Conservation (phyloP, 257 asterid genomes). For the Lycium barbarum region DNA sequence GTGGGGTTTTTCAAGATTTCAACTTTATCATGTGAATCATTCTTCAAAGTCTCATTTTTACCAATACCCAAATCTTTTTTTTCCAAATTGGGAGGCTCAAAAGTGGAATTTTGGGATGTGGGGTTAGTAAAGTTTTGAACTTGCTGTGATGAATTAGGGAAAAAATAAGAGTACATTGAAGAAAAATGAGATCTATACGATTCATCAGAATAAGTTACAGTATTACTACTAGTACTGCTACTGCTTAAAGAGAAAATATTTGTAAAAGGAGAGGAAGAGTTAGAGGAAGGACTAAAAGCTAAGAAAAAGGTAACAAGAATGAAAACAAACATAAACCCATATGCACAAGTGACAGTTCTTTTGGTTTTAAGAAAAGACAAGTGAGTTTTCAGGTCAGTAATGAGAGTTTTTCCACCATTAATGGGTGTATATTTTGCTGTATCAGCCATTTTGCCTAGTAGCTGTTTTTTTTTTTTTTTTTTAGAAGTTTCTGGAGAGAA, state of each 20-base stretch:
- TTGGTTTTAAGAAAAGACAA: slow-evolving; percentile 53
- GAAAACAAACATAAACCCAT: slow-evolving; percentile 61
- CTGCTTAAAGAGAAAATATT: slow-evolving; percentile 42
- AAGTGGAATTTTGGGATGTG: slow-evolving; percentile 35
- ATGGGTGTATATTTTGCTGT: slow-evolving; percentile 65
- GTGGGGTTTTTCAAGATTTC: slow-evolving; percentile 34
- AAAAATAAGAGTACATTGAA: slow-evolving; percentile 54
- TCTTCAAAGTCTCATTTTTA: slow-evolving; percentile 24
- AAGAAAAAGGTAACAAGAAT: slow-evolving; percentile 71
- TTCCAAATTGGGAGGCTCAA: slow-evolving; percentile 21
- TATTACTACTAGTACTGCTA: not conserved
- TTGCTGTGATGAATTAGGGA: slow-evolving; percentile 54
- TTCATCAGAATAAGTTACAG: slow-evolving; percentile 34
- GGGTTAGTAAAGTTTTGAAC: slow-evolving; percentile 30
- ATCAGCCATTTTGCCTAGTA: slow-evolving; percentile 57
- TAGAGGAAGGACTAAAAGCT: slow-evolving; percentile 74
- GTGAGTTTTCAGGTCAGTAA: slow-evolving; percentile 62
- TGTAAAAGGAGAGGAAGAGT: slow-evolving; percentile 69
- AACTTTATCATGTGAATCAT: slow-evolving; percentile 32
- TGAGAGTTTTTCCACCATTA: slow-evolving; percentile 55
- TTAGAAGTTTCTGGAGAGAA: not conserved
- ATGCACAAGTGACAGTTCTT: slow-evolving; percentile 58
- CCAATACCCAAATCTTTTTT: slow-evolving; percentile 33
- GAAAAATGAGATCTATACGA: slow-evolving; percentile 62
- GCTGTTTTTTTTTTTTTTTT: not conserved